Conservation (phyloP, 2,329 filamentous ascomycete species). For the Alternaria brassicae region DNA sequence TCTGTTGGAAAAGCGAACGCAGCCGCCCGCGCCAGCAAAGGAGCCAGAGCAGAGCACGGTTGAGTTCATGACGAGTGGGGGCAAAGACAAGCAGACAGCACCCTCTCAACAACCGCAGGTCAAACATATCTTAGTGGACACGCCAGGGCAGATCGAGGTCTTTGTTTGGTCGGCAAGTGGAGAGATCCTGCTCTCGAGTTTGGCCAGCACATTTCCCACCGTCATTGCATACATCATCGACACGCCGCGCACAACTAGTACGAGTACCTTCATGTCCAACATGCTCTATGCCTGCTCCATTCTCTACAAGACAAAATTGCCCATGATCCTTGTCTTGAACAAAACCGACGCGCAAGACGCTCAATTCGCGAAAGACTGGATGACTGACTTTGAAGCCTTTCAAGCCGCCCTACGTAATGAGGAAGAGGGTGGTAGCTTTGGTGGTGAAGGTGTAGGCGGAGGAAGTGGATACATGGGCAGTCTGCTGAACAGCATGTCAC, state of each 20-base stretch:
- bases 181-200: conserved; percentile 88
- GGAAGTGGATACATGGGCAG: conserved; percentile 97
- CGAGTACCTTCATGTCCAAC: conserved; percentile 98
- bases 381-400: conserved; percentile 98
- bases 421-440: conserved; percentile 78
- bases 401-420: conserved; percentile 83
- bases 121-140: conserved; percentile 89
- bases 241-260: conserved; percentile 90
- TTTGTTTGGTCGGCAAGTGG: conserved; percentile 98
- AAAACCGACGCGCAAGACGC: conserved; percentile 96
- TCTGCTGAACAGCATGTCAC: conserved; percentile 94
- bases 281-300: conserved; percentile 99
- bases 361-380: conserved; percentile 95
- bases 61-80: conserved; percentile 46
- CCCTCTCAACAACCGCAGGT: conserved; percentile 63
- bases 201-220: conserved; percentile 93
- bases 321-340: conserved; percentile 99
- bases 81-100: conserved; percentile 33
- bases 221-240: conserved; percentile 98
- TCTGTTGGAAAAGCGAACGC: conserved; percentile 86
- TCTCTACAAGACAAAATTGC: conserved; percentile 96
- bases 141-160: conserved; percentile 96
- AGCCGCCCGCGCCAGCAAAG: conserved; percentile 54
- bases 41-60: conserved; percentile 44
- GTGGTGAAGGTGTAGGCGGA: conserved; percentile 71